phyloP scores from a whole-genome alignment of 495 filamentous ascomycete genomes.

The Rusavskia elegans region DNA sequence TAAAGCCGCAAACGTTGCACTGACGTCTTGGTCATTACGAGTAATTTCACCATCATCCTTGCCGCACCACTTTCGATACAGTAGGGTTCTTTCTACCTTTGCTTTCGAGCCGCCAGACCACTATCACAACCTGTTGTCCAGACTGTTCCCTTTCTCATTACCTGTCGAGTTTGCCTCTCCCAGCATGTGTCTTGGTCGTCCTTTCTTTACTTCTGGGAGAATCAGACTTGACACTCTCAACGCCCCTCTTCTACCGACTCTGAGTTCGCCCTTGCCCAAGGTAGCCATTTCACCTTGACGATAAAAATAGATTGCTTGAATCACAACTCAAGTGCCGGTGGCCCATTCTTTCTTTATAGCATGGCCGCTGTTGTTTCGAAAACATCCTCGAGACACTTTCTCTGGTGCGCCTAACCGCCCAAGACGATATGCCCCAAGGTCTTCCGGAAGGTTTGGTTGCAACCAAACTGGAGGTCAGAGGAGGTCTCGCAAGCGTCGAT shows the following conservation, averaged over 20 bases:
- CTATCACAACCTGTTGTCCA: background rate
- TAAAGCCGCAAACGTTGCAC: background rate
- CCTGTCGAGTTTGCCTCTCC: background rate
- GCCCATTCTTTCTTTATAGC: background rate
- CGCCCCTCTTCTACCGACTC: background rate
- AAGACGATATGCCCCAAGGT: constrained; percentile 27
- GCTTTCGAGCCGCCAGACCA: background rate
- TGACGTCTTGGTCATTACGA: background rate
- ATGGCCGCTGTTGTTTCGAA: background rate
- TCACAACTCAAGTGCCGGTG: background rate
- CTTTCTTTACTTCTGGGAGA: background rate
- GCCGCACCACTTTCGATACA: background rate
- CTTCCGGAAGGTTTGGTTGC: constrained; percentile 36
- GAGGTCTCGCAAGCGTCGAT: constrained; percentile 18
- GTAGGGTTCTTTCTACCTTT: background rate
- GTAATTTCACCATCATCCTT: background rate
- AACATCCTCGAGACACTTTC: background rate
- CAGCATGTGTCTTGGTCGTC: background rate
- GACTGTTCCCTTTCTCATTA: background rate
- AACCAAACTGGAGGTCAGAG: constrained; percentile 18
- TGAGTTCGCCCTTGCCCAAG: background rate
- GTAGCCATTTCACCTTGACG: background rate
- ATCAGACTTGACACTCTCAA: background rate
- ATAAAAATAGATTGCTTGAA: background rate
- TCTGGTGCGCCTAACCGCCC: background rate